Conservation (phyloP, 129 eudicot species). For the Apium graveolens region DNA sequence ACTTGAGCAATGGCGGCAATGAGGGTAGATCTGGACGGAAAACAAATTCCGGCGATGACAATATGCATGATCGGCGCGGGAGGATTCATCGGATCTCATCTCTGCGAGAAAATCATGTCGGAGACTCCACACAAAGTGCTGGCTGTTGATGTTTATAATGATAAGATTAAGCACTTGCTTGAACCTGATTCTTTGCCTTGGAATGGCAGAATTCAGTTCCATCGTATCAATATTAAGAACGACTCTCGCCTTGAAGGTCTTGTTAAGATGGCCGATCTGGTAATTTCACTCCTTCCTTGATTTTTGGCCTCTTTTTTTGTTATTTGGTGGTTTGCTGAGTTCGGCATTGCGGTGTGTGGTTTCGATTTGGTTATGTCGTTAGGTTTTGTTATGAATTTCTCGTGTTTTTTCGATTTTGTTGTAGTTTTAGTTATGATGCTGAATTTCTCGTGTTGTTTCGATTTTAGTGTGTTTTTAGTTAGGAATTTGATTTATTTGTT, state of each 20-base stretch:
- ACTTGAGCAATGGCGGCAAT: too few species aligned
- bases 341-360: not conserved
- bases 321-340: not conserved
- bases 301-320: too few species aligned
- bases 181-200: slow-evolving; percentile 66
- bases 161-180: slow-evolving; percentile 94
- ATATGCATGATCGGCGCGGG: slow-evolving; percentile 99
- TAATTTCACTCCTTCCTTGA: too few species aligned
- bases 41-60: slow-evolving; percentile 56
- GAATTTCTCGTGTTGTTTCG: not conserved
- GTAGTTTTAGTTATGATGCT: not conserved
- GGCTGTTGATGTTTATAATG: slow-evolving; percentile 87
- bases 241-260: slow-evolving; percentile 99
- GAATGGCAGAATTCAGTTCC: slow-evolving; percentile 85
- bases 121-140: slow-evolving; percentile 79
- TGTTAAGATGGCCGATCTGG: slow-evolving; percentile 90
- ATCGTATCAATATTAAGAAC: slow-evolving; percentile 81
- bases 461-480: not conserved
- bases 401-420: not conserved
- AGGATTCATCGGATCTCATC: slow-evolving; percentile 95
- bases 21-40: slow-evolving; percentile 93
- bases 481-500: not conserved
- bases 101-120: slow-evolving; percentile 80
- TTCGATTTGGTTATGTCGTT: not conserved
- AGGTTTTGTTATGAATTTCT: too few species aligned